Conservation (phyloP, 164 flowering plant genomes). For the Vitis amurensis region DNA sequence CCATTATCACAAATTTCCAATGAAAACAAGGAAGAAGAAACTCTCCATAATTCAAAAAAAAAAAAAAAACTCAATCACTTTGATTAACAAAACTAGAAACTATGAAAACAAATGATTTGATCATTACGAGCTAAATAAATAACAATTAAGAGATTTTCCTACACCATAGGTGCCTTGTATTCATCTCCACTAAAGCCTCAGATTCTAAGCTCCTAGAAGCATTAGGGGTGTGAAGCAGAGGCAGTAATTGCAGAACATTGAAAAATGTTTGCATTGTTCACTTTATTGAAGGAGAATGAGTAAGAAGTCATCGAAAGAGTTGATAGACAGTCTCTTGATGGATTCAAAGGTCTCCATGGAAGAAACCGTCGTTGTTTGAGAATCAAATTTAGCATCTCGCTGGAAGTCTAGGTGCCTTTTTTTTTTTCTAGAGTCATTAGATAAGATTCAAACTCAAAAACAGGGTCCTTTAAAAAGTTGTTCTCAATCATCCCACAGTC, state of each 20-base stretch:
- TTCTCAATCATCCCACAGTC: constrained; percentile 8
- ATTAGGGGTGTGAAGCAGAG: not conserved
- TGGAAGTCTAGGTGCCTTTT: constrained; percentile 2
- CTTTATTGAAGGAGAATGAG: too few relatives aligned
- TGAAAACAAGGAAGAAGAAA: too few relatives aligned
- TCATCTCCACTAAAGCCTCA: too few relatives aligned
- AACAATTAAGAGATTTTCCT: too few relatives aligned
- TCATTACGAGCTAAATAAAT: too few relatives aligned
- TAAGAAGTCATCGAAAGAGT: not conserved
- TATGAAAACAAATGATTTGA: too few relatives aligned
- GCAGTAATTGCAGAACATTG: not conserved
- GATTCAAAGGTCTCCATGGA: constrained; percentile 20
- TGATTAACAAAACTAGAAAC: too few relatives aligned
- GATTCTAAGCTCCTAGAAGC: constrained; percentile 1
- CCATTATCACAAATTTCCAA: too few relatives aligned
- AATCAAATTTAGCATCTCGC: constrained; percentile 5
- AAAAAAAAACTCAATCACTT: too few relatives aligned
- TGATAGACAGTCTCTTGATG: constrained; percentile 26
- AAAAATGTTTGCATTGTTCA: not conserved
- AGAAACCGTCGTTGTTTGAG: constrained; percentile 10
- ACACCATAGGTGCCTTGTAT: too few relatives aligned
- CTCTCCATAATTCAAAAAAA: too few relatives aligned
- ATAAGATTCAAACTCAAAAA: not conserved
- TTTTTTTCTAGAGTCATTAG: constrained; percentile 1
- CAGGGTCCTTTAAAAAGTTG: constrained; percentile 4